Base-by-base conservation (phyloP, 768 basidiomycete genomes). In the Boletus rex-veris region DNA sequence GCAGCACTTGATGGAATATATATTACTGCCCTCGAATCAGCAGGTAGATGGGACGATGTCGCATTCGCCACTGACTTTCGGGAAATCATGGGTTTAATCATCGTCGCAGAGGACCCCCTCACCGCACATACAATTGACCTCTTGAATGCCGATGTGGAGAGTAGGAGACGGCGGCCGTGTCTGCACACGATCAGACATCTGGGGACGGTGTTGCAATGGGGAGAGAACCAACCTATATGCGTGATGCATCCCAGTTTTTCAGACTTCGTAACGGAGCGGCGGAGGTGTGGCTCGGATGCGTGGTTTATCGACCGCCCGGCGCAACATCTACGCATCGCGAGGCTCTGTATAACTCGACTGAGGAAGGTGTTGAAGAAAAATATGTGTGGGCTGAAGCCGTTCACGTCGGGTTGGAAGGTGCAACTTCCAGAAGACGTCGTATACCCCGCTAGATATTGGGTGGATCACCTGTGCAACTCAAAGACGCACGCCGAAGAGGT, bases 211-310 rank as follows among this genome's bases (percentile, higher is more conserved):
- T 47, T 70, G 47, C 70, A 63, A 30, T 69, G 67, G 65, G 57
- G 57, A 2, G 53, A 63, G 31, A 60, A 62, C 36, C 55, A 63
- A 18, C 62, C 65, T n/a, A 67, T 73, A 41, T 63, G 52, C 15
- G 61, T 69, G 3, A 64, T 67, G 55, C 72, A 73, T 49, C 64
- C 71, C 0, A 72, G 70, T 26, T 71, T 73, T 21, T 58, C 55
- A 6, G 72, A 74, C 46, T 73, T 74, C 38, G 57, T 73, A 36
- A 67, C 66, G 24, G 64, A 73, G 45, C 53, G 21, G 42, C 56
- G 61, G 21, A 61, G 73, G 10, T 73, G 68, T 41, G 57, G 59
- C 4, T 62, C 58, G 7, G 63, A 68, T 16, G 58, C 49, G 1
- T 70, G 70, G 64, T 71, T 62, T 18, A 64, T 73, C 36, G 63